Conservation (phyloP, 2,329 filamentous ascomycete genomes). For the Exserohilum rostratum region DNA sequence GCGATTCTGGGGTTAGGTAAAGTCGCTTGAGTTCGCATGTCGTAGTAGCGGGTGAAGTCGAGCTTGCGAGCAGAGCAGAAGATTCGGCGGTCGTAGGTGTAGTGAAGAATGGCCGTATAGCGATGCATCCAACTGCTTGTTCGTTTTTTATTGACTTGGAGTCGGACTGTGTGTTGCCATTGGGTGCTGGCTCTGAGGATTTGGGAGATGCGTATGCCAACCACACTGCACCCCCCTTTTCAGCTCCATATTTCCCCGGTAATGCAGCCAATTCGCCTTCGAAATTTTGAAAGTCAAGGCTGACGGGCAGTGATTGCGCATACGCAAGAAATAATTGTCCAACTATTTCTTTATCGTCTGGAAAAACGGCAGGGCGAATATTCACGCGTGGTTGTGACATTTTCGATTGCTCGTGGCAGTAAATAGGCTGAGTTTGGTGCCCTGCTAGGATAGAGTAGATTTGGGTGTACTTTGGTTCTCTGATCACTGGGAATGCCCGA, state of each 20-base stretch:
- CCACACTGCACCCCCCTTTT: slow-evolving; percentile 55
- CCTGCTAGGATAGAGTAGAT: background rate
- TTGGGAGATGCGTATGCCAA: slow-evolving; percentile 48
- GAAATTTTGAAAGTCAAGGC: slow-evolving; percentile 65
- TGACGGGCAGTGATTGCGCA: slow-evolving; percentile 55
- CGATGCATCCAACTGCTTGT: slow-evolving; percentile 57
- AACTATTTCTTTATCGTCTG: slow-evolving; percentile 50
- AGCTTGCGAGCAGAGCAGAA: slow-evolving; percentile 8
- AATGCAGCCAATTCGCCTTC: slow-evolving; percentile 58
- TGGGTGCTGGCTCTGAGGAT: background rate
- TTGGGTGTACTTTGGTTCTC: background rate
- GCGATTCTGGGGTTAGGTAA: slow-evolving; percentile 56
- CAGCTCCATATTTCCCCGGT: slow-evolving; percentile 60
- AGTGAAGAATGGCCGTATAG: slow-evolving; percentile 51
- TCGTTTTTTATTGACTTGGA: background rate
- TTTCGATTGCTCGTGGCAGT: background rate
- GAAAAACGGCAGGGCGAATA: slow-evolving; percentile 44
- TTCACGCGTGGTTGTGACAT: slow-evolving; percentile 7
- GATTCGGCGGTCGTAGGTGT: slow-evolving; percentile 7
- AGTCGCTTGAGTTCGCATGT: slow-evolving; percentile 65
- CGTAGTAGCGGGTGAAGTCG: slow-evolving; percentile 4
- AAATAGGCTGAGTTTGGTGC: too few relatives aligned
- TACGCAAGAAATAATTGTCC: slow-evolving; percentile 49
- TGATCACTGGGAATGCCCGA: background rate
- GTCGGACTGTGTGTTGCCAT: background rate